A percentile compares a stretch with the other conserved stretches of the same genome.
phyloP scores from a whole-genome alignment of 2,329 filamentous ascomycete species.

The Zymoseptoria brevis region DNA sequence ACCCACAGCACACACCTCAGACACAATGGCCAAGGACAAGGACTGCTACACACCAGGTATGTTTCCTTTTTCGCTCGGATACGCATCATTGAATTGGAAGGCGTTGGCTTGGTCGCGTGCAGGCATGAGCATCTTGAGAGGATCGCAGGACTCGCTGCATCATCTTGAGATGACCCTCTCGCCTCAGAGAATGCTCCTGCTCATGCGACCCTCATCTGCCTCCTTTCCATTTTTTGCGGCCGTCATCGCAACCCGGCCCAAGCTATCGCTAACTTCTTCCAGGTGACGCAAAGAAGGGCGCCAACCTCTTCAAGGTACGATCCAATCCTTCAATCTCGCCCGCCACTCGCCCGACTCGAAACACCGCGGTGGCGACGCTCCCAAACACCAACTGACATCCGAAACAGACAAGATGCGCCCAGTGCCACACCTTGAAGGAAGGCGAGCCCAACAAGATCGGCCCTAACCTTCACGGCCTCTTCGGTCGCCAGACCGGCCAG shows the following conservation, averaged over 20 bases:
- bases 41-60: conserved; percentile 31
- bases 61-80: conserved; percentile 12
- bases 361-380: neutral
- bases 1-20: conserved; percentile 5
- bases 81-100: neutral
- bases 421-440: conserved; percentile 94
- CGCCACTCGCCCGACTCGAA: neutral
- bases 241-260: neutral
- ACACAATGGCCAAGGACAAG: conserved; percentile 34
- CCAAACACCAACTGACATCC: conserved; percentile 3
- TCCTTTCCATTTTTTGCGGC: neutral
- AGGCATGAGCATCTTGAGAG: neutral
- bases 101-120: neutral
- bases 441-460: conserved; percentile 96
- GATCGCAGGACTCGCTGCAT: neutral
- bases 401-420: conserved; percentile 76
- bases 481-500: conserved; percentile 88
- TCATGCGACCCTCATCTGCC: neutral
- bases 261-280: conserved; percentile 14
- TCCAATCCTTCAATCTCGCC: conserved; percentile 12
- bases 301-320: conserved; percentile 81
- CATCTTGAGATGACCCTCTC: neutral
- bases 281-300: conserved; percentile 91
- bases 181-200: neutral
- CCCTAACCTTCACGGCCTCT: conserved; percentile 92